Conservation (phyloP, 768 basidiomycete species). For the Kwoniella mangroviensis region DNA sequence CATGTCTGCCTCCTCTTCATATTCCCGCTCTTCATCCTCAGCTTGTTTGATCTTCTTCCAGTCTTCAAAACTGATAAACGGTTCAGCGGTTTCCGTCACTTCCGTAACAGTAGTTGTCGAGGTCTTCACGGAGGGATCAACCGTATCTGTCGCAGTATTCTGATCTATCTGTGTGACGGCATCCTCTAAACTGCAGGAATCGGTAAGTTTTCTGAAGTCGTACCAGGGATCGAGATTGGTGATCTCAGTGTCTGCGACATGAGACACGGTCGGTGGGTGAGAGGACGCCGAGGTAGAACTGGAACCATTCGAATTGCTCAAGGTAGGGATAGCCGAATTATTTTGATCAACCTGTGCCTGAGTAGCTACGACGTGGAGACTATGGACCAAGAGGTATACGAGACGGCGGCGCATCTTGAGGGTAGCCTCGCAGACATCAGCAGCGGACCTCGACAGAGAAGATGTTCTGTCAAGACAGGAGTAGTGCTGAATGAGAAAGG, state of each 20-base stretch:
- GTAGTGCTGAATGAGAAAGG: background rate
- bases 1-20: constrained; percentile 20
- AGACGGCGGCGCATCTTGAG: constrained; percentile 16
- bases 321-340: background rate
- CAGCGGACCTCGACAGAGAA: background rate
- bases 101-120: constrained; percentile 13
- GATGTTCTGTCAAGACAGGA: background rate
- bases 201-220: constrained; percentile 11
- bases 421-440: background rate
- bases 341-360: background rate
- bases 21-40: constrained; percentile 38
- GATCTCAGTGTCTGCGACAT: background rate
- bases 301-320: background rate
- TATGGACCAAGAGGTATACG: background rate
- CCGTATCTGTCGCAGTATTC: background rate
- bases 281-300: background rate
- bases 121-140: background rate
- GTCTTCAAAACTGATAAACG: constrained; percentile 50
- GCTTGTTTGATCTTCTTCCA: constrained; percentile 46
- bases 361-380: too few species aligned
- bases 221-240: constrained; percentile 21
- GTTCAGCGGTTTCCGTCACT: constrained; percentile 13
- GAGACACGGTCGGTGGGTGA: too few species aligned
- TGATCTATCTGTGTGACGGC: background rate
- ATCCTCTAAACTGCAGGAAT: background rate